Evolutionary conservation across 2,329 filamentous ascomycete genomes (phyloP).

Genomic region (Aquanectria penicillioides): DNA sequence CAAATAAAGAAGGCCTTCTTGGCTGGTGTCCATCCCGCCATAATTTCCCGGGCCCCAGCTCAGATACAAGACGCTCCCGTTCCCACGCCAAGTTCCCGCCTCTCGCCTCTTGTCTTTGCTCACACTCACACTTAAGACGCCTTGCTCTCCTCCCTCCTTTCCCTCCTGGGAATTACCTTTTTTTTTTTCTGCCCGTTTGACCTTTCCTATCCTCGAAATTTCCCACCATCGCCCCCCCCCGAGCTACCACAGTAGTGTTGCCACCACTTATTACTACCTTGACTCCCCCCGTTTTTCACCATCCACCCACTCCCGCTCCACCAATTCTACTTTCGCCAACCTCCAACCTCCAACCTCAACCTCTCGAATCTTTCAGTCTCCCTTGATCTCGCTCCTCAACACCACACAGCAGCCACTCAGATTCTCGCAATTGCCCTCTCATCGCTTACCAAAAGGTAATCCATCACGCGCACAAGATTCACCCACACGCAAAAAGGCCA

Average conservation of each 20-base stretch:
- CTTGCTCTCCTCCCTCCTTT: conserved; percentile 20
- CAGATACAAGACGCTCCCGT: conserved; percentile 30
- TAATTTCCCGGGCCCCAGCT: conserved; percentile 41
- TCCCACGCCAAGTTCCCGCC: conserved; percentile 31
- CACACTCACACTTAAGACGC: conserved; percentile 18
- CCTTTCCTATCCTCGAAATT: conserved; percentile 21
- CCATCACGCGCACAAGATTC: not conserved
- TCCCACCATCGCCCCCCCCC: conserved; percentile 29
- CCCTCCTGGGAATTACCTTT: conserved; percentile 34
- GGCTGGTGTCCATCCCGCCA: conserved; percentile 37
- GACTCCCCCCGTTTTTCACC: conserved; percentile 40
- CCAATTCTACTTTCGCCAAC: conserved; percentile 38
- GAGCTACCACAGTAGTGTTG: conserved; percentile 25
- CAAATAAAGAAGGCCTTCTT: conserved; percentile 40
- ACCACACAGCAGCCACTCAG: not conserved
- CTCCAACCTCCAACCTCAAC: conserved; percentile 32
- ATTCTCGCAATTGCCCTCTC: not conserved
- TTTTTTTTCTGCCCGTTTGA: conserved; percentile 25
- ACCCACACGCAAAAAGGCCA: not conserved
- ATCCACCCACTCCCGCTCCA: conserved; percentile 41
- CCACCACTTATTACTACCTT: conserved; percentile 38
- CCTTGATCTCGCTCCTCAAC: conserved; percentile 30
- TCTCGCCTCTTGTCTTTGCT: conserved; percentile 25
- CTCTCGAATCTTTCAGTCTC: conserved; percentile 10
- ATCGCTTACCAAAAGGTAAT: not conserved